phyloP scores from a whole-genome alignment of 345 rosid genomes.

The Abelmoschus esculentus region DNA sequence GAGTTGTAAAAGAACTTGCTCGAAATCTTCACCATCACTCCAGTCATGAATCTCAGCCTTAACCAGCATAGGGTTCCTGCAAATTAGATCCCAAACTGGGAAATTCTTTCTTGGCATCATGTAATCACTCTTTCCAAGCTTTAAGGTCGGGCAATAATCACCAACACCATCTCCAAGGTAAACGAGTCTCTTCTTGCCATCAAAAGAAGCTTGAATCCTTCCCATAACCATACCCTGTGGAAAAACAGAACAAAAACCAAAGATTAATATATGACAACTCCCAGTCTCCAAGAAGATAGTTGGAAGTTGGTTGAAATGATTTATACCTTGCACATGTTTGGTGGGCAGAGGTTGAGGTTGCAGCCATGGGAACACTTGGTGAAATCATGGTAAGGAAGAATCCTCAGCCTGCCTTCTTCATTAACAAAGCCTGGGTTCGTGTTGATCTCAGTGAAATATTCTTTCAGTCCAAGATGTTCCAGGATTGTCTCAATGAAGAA shows the following conservation, averaged over 20 bases:
- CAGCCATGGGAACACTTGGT: constrained; percentile 55
- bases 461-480: constrained; percentile 53
- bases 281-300: constrained; percentile 10
- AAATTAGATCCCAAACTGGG: constrained; percentile 70
- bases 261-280: constrained; percentile 43
- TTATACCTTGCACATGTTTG: constrained; percentile 35
- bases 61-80: constrained; percentile 40
- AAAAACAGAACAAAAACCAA: not conserved
- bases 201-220: constrained; percentile 56
- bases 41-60: constrained; percentile 67
- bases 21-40: constrained; percentile 66
- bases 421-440: constrained; percentile 65
- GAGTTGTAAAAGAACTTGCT: constrained; percentile 29
- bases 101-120: constrained; percentile 83
- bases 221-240: constrained; percentile 50
- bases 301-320: constrained; percentile 41
- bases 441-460: constrained; percentile 67
- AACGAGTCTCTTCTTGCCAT: constrained; percentile 39
- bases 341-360: constrained; percentile 7
- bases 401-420: constrained; percentile 52
- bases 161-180: constrained; percentile 80
- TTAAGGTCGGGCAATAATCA: constrained; percentile 77
- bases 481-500: constrained; percentile 69
- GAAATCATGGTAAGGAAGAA: constrained; percentile 58
- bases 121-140: constrained; percentile 40